phyloP scores from a whole-genome alignment of 352 stramenopile species.

The Pythium guiyangense region DNA sequence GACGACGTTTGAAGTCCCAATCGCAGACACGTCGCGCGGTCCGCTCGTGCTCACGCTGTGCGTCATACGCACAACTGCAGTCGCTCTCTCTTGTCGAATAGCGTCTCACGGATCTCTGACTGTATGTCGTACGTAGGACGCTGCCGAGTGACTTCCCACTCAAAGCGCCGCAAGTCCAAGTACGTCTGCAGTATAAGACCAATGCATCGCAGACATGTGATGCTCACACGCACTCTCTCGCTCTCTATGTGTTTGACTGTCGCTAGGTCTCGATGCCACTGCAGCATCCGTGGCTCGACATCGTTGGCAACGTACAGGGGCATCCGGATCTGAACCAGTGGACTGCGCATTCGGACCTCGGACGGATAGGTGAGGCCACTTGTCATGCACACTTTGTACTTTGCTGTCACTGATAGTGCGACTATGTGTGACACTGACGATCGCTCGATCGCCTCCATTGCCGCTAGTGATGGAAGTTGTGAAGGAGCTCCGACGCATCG shows the following conservation, averaged over 20 bases:
- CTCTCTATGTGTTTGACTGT: neutral
- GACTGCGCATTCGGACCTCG: constrained; percentile 80
- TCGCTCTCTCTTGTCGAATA: neutral
- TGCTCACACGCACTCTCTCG: neutral
- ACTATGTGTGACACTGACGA: neutral
- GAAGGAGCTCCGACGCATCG: constrained; percentile 39
- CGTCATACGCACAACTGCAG: neutral
- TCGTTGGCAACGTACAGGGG: constrained; percentile 57
- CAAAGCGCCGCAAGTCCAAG: constrained; percentile 58
- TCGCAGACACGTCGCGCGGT: constrained; percentile 54
- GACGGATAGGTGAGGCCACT: constrained; percentile 41
- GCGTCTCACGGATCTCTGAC: neutral
- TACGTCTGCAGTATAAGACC: constrained; percentile 6
- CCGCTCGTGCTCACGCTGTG: constrained; percentile 48
- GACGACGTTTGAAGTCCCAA: constrained; percentile 74
- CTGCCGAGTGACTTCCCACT: constrained; percentile 68
- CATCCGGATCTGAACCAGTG: constrained; percentile 76
- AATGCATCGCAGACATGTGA: neutral
- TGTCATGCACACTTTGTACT: neutral
- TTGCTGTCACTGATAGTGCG: neutral
- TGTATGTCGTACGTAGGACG: constrained; percentile 28
- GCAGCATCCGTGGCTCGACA: constrained; percentile 73
- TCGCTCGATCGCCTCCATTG: neutral
- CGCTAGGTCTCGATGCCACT: constrained; percentile 57
- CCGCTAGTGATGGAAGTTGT: constrained; percentile 59